Base-by-base conservation (phyloP, 31 red algal species). In the Porphyra umbilicalis region DNA sequence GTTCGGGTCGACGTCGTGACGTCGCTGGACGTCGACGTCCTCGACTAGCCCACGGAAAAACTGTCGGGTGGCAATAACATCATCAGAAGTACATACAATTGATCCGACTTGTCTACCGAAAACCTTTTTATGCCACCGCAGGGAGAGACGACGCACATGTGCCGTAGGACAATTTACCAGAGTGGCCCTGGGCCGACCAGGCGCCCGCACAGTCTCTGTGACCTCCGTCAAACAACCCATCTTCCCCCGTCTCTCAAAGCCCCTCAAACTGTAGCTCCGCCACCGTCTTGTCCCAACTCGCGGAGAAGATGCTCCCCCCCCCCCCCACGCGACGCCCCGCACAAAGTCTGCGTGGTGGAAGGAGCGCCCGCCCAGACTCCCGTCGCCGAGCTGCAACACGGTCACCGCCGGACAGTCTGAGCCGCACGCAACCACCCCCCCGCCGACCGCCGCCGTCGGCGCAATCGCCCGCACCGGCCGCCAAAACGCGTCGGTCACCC, bases 271-370 rank as follows among this genome's bases (percentile, higher is more conserved):
- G 57, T 16, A 95, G 80, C 77, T 91, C 89, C 35, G 80, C 76
- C 15, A 95, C 92, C 32, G 83, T 90, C 84, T 90, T 90, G 76
- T 95, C 92, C 92, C 92, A 95, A 35, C 85, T 88, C 39, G 87
- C 92, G n/a, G 83, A 88, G 76, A 91, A 95, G 38, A 95, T 36
- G 75, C 68, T 31, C 80, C 79, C 78, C 79, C 86, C 81, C 38
- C 83, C 79, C 89, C 89, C 92, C 92, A 95, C 32, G 92, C 92
- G 10, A 95, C 84, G 77, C 88, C 89, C 30, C 92, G 76, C 36
- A 95, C 92, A 79, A 90, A 95, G 39, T 95, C 92, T 18, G 85
- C 81, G 84, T 95, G 92, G 82, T 95, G 87, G 34, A 88, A 85
- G 34, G 78, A 81, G 32, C 82, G 81, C 76, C 74, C 83, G 76